Conservation (phyloP, 2,329 filamentous ascomycete genomes). For the Colletotrichum sp. region DNA sequence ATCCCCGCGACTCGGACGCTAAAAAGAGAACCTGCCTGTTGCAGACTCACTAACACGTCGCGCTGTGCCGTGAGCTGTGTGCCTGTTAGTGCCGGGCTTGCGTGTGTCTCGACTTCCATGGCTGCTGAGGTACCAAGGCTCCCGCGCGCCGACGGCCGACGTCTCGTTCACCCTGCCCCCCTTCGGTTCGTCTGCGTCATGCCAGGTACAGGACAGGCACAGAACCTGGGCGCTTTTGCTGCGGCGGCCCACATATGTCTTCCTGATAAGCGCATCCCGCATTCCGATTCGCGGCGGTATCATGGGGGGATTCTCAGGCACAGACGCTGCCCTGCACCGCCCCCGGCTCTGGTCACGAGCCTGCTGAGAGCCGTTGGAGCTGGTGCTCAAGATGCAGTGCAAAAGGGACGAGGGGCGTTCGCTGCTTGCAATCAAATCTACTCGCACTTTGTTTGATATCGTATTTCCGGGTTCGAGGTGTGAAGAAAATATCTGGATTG, state of each 20-base stretch:
- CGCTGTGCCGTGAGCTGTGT: not conserved
- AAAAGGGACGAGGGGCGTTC: not conserved
- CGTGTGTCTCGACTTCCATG: not conserved
- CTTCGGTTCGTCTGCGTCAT: conserved; percentile 7
- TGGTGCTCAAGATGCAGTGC: not conserved
- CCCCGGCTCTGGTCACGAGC: not conserved
- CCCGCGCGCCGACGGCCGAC: not conserved
- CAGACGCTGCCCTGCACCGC: not conserved
- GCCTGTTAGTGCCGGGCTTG: not conserved
- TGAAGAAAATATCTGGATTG: not conserved
- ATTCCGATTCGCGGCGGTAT: not conserved
- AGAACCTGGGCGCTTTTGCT: not conserved
- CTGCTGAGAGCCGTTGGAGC: not conserved
- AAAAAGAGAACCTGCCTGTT: conserved; percentile 18
- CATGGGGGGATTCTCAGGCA: not conserved
- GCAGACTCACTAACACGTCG: not conserved
- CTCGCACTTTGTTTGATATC: not conserved
- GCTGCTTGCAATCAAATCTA: not conserved
- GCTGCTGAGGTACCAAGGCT: not conserved
- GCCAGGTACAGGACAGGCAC: conserved; percentile 5
- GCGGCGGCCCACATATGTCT: not conserved
- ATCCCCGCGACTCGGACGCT: conserved; percentile 5
- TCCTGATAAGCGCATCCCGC: not conserved
- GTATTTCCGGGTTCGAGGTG: not conserved
- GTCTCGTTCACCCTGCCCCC: not conserved